Evolutionary conservation across 192 early-diverging fungal species (phyloP).

Genomic region (Mortierella hygrophila): DNA sequence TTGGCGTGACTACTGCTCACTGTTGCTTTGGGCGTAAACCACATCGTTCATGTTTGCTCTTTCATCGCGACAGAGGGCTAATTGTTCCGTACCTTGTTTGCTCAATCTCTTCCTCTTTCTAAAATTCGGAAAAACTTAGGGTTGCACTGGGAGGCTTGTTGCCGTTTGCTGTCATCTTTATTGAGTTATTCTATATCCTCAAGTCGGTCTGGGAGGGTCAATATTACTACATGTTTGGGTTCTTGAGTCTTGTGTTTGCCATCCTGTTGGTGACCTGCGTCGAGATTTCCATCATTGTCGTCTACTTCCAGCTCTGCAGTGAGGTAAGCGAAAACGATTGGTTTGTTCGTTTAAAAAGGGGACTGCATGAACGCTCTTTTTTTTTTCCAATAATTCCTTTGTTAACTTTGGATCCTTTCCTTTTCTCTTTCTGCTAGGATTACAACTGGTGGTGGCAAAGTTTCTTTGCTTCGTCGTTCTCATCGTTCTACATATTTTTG

Average conservation of each 20-base stretch:
- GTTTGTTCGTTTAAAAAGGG: no score
- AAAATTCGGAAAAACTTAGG: conserved; percentile 15
- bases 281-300: conserved; percentile 76
- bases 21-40: not conserved
- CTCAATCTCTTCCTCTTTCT: not conserved
- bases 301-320: conserved; percentile 75
- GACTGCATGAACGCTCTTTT: not conserved
- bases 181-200: conserved; percentile 79
- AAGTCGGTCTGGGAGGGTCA: conserved; percentile 78
- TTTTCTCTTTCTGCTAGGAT: conserved; percentile 61
- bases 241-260: conserved; percentile 68
- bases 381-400: not conserved
- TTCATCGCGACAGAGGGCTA: not conserved
- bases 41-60: not conserved
- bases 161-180: conserved; percentile 78
- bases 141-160: conserved; percentile 60
- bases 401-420: conserved; percentile 22
- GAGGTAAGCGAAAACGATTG: conserved; percentile 47
- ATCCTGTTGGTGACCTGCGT: conserved; percentile 68
- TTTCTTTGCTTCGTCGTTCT: conserved; percentile 83
- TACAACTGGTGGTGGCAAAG: conserved; percentile 96
- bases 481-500: conserved; percentile 82
- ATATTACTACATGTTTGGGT: conserved; percentile 76
- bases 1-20: not conserved
- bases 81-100: not conserved